Evolutionary conservation across 1,139 yeast species (phyloP).

Genomic region (Diutina neorugosa): DNA sequence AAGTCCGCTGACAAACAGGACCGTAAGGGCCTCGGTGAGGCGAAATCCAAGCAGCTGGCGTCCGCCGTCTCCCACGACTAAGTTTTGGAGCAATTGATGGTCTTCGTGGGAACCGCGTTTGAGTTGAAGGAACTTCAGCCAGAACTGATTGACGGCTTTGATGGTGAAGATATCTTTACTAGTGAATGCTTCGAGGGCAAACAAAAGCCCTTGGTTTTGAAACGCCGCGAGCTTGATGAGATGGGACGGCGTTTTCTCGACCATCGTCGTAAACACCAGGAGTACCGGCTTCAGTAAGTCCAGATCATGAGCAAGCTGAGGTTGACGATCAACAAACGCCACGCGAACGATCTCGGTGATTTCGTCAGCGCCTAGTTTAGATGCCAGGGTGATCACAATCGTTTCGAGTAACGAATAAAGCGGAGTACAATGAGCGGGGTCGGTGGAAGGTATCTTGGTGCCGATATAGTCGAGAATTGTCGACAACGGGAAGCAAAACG

Average conservation of each 20-base stretch:
- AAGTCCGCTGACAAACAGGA: conserved; percentile 32
- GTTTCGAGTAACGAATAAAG: neutral
- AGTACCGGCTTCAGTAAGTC: conserved; percentile 38
- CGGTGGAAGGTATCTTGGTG: conserved; percentile 14
- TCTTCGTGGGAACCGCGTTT: conserved; percentile 42
- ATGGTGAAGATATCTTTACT: conserved; percentile 57
- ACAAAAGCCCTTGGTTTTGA: conserved; percentile 25
- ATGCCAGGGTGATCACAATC: neutral
- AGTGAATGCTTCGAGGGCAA: conserved; percentile 32
- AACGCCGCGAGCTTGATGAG: conserved; percentile 16
- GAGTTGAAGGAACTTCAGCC: conserved; percentile 45
- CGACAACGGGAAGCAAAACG: conserved; percentile 40
- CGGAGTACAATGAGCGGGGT: neutral
- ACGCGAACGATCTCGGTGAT: conserved; percentile 16
- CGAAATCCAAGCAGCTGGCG: conserved; percentile 25
- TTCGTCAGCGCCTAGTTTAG: conserved; percentile 16
- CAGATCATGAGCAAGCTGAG: conserved; percentile 34
- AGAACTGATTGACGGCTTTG: conserved; percentile 50
- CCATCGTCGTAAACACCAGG: conserved; percentile 29
- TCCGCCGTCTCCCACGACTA: conserved; percentile 20
- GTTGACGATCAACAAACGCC: conserved; percentile 20
- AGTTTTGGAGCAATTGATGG: conserved; percentile 13
- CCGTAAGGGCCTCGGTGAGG: conserved; percentile 20
- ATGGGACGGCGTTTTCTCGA: conserved; percentile 40
- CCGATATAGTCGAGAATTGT: conserved; percentile 34